Conservation (phyloP, 2,329 filamentous ascomycete species). For the Hypocreales sp. region DNA sequence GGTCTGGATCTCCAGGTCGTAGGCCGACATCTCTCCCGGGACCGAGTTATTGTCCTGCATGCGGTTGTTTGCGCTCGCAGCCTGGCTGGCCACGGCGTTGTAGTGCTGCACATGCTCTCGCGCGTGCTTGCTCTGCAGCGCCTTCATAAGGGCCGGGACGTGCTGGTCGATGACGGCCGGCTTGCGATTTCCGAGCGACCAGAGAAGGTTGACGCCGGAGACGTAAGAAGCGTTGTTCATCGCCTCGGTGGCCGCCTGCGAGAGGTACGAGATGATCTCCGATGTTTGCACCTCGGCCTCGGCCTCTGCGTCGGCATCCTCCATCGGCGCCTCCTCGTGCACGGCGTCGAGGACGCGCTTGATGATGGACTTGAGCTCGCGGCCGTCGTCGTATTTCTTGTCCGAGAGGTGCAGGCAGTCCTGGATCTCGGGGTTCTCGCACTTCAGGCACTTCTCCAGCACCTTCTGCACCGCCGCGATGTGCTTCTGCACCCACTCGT, state of each 20-base stretch:
- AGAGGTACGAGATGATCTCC: conserved; percentile 75
- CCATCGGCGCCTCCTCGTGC: conserved; percentile 59
- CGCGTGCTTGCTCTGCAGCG: conserved; percentile 78
- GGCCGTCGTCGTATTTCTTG: conserved; percentile 51
- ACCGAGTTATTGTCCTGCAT: conserved; percentile 39
- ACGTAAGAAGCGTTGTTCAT: conserved; percentile 69
- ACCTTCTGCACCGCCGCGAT: conserved; percentile 70
- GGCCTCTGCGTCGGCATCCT: conserved; percentile 68
- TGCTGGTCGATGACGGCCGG: conserved; percentile 83
- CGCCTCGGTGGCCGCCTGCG: conserved; percentile 73
- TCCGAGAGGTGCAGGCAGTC: conserved; percentile 73
- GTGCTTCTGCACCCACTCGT: conserved; percentile 80
- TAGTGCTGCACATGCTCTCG: conserved; percentile 83
- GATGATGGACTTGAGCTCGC: conserved; percentile 59
- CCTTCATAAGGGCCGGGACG: conserved; percentile 79
- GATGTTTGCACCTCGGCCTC: conserved; percentile 69
- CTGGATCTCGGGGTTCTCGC: conserved; percentile 82
- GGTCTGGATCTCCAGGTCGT: conserved; percentile 79
- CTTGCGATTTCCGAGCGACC: conserved; percentile 76
- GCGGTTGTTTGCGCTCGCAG: conserved; percentile 23
- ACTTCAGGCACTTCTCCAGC: conserved; percentile 75
- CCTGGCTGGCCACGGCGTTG: conserved; percentile 37
- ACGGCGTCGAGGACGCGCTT: conserved; percentile 78
- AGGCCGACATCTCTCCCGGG: conserved; percentile 44
- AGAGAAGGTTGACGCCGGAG: conserved; percentile 82